Percentiles rank a stretch among this genome's conserved stretches.
phyloP scores from a whole-genome alignment of 352 stramenopile genomes.

The Pythium oligandrum region DNA sequence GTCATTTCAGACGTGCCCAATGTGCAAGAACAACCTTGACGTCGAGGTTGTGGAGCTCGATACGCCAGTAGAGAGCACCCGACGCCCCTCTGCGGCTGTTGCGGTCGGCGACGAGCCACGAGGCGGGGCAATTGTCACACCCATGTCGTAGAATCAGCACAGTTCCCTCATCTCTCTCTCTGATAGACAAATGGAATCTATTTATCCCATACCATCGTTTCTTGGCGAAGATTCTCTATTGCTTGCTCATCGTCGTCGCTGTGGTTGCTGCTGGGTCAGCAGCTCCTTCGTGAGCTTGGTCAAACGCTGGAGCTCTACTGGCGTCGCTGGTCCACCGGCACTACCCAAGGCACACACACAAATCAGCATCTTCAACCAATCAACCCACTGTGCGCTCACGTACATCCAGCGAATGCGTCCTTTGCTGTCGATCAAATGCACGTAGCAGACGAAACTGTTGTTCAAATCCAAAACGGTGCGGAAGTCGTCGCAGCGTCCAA shows the following conservation, averaged over 20 bases:
- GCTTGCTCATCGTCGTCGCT: slow-evolving; percentile 15
- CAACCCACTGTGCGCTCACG: slow-evolving; percentile 6
- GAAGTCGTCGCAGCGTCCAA: slow-evolving; percentile 79
- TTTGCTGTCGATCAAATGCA: slow-evolving; percentile 72
- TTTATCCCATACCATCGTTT: no score
- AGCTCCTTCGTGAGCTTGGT: slow-evolving; percentile 54
- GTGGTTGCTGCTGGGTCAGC: slow-evolving; percentile 37
- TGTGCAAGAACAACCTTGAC: slow-evolving; percentile 81
- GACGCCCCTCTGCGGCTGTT: no score
- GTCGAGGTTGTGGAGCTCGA: slow-evolving; percentile 40
- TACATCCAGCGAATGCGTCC: slow-evolving; percentile 86
- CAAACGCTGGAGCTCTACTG: slow-evolving; percentile 55
- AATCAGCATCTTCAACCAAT: slow-evolving; percentile 6
- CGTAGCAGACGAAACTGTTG: slow-evolving; percentile 88
- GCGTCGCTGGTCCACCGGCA: slow-evolving; percentile 55
- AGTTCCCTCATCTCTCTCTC: no score
- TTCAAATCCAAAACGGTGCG: slow-evolving; percentile 72
- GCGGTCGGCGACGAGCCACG: slow-evolving; percentile 1
- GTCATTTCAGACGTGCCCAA: slow-evolving; percentile 52
- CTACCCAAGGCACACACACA: slow-evolving; percentile 28
- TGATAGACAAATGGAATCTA: no score
- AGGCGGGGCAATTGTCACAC: slow-evolving; percentile 41
- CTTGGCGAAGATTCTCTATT: slow-evolving; percentile 13
- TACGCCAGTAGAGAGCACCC: background rate
- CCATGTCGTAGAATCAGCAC: slow-evolving; percentile 1